Evolutionary conservation across 2,329 filamentous ascomycete genomes (phyloP).

Genomic region (Zymoseptoria ardabiliae): DNA sequence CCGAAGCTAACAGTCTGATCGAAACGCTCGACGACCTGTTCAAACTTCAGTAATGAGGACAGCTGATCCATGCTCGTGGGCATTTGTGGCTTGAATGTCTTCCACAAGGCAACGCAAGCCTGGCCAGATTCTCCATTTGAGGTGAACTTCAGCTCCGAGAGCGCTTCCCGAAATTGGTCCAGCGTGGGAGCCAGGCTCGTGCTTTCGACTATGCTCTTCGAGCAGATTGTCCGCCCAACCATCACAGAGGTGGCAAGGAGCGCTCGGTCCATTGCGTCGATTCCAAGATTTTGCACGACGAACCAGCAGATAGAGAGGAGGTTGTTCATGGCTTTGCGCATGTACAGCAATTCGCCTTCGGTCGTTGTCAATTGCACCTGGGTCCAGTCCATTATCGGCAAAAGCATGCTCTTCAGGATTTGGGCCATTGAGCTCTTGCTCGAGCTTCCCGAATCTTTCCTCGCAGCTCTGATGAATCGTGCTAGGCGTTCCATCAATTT

Average conservation of each 20-base stretch:
- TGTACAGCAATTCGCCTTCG: not conserved
- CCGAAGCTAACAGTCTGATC: slow-evolving; percentile 28
- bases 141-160: slow-evolving; percentile 1
- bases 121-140: slow-evolving; percentile 9
- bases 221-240: slow-evolving; percentile 8
- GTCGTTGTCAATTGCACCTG: not conserved
- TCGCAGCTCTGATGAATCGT: slow-evolving; percentile 11
- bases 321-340: not conserved
- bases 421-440: not conserved
- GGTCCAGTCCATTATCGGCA: not conserved
- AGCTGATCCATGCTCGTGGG: slow-evolving; percentile 35
- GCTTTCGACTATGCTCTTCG: not conserved
- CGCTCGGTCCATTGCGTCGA: slow-evolving; percentile 10
- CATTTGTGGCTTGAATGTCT: slow-evolving; percentile 56
- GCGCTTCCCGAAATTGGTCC: not conserved
- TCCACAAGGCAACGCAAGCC: slow-evolving; percentile 43
- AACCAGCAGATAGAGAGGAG: slow-evolving; percentile 10
- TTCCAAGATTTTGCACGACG: slow-evolving; percentile 6
- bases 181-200: not conserved
- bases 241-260: slow-evolving; percentile 9
- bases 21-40: slow-evolving; percentile 40
- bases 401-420: not conserved
- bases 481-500: slow-evolving; percentile 12
- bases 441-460: slow-evolving; percentile 1
- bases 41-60: slow-evolving; percentile 34